Percentiles rank a stretch among this genome's conserved stretches.
phyloP scores from a whole-genome alignment of 352 stramenopile genomes.

The Phytophthora macrochlamydospora region DNA sequence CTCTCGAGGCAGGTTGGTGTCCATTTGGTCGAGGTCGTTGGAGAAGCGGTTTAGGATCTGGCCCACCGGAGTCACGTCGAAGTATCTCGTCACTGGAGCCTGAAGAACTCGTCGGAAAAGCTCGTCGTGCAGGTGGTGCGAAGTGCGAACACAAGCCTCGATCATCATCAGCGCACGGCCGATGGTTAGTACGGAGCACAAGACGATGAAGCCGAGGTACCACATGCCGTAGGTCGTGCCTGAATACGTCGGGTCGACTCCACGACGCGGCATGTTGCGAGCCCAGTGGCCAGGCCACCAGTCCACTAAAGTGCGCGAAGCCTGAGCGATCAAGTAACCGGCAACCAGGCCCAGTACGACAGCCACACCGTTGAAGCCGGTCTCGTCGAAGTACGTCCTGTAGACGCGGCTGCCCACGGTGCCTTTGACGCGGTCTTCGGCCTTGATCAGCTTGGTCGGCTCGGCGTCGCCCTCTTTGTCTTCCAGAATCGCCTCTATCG shows the following conservation, averaged over 20 bases:
- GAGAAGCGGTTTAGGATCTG: slow-evolving; percentile 60
- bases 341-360: neutral
- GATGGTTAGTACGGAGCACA: slow-evolving; percentile 25
- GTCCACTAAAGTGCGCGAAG: slow-evolving; percentile 6
- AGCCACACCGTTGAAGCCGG: slow-evolving; percentile 20
- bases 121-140: slow-evolving; percentile 38
- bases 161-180: slow-evolving; percentile 37
- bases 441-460: neutral
- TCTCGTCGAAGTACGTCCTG: slow-evolving; percentile 31
- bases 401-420: slow-evolving; percentile 41
- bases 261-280: slow-evolving; percentile 8
- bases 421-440: slow-evolving; percentile 25
- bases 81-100: slow-evolving; percentile 54
- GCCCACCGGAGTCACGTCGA: slow-evolving; percentile 54
- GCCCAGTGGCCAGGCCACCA: slow-evolving; percentile 21
- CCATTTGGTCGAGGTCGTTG: slow-evolving; percentile 53
- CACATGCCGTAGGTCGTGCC: slow-evolving; percentile 22
- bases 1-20: slow-evolving; percentile 36
- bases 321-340: slow-evolving; percentile 3
- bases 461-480: no score
- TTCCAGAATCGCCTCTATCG: no score
- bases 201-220: slow-evolving; percentile 41
- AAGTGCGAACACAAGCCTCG: slow-evolving; percentile 31
- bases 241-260: slow-evolving; percentile 34
- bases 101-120: slow-evolving; percentile 42